Conservation (phyloP, 106 monocot genomes). For the Acanthochlamys bracteata region DNA sequence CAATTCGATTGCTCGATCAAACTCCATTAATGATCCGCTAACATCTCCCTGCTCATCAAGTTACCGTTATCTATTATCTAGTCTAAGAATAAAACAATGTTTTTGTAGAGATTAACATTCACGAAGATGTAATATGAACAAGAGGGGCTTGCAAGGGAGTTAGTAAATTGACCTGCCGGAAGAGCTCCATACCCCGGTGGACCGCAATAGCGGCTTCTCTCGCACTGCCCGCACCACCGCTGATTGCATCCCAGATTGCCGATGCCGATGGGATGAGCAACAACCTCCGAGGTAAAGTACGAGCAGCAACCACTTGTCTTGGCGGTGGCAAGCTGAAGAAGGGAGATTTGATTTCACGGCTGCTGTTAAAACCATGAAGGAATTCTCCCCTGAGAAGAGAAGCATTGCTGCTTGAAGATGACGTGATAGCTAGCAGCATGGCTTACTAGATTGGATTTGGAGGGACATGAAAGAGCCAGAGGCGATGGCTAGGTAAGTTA, state of each 20-base stretch:
- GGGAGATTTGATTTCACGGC: background rate
- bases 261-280: slow-evolving; percentile 45
- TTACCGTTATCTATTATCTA: background rate
- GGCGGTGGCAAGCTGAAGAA: background rate
- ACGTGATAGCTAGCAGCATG: no score
- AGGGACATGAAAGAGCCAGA: no score
- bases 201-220: slow-evolving; percentile 53
- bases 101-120: background rate
- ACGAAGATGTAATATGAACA: background rate
- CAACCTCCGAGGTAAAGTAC: slow-evolving; percentile 33
- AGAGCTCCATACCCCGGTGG: slow-evolving; percentile 79
- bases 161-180: slow-evolving; percentile 43
- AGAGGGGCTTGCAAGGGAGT: background rate
- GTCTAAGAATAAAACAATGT: background rate
- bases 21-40: slow-evolving; percentile 61
- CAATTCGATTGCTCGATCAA: slow-evolving; percentile 70
- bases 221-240: slow-evolving; percentile 32
- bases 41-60: slow-evolving; percentile 69
- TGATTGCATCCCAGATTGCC: slow-evolving; percentile 56
- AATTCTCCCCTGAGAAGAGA: no score
- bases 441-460: no score
- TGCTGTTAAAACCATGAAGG: background rate
- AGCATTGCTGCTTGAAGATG: no score
- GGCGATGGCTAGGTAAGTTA: no score
- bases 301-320: background rate